phyloP scores from a whole-genome alignment of 2,329 filamentous ascomycete genomes.

The Penicillium sclerotiorum region DNA sequence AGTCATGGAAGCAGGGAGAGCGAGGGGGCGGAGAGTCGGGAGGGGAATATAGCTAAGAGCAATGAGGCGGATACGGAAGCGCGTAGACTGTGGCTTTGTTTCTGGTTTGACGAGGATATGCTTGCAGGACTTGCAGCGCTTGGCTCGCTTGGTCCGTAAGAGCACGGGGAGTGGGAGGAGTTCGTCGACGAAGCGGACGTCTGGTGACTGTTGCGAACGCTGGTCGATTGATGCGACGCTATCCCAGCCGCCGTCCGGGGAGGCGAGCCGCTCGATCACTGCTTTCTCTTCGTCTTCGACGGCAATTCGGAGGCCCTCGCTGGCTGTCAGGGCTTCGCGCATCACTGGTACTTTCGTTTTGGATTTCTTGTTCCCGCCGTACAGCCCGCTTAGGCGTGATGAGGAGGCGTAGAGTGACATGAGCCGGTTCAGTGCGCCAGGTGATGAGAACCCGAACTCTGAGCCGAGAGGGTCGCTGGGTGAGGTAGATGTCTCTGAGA shows the following conservation, averaged over 20 bases:
- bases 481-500: conserved; percentile 63
- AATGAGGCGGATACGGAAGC: conserved; percentile 89
- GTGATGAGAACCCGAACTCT: conserved; percentile 64
- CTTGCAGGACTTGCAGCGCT: conserved; percentile 87
- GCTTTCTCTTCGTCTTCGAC: conserved; percentile 62
- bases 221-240: conserved; percentile 61
- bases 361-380: conserved; percentile 61
- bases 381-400: conserved; percentile 57
- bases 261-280: conserved; percentile 62
- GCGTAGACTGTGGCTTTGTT: conserved; percentile 81
- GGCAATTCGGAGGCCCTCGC: conserved; percentile 71
- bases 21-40: conserved; percentile 66
- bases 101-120: conserved; percentile 96
- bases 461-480: conserved; percentile 57
- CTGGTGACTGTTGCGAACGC: conserved; percentile 51
- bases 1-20: conserved; percentile 40
- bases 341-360: conserved; percentile 71
- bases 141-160: conserved; percentile 87
- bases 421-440: conserved; percentile 79
- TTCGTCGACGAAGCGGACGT: conserved; percentile 67
- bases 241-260: conserved; percentile 61
- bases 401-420: conserved; percentile 80
- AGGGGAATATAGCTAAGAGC: conserved; percentile 86
- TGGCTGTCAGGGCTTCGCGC: conserved; percentile 72
- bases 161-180: conserved; percentile 81